phyloP scores from a whole-genome alignment of 257 asterid species.

The Nicotiana otophora region DNA sequence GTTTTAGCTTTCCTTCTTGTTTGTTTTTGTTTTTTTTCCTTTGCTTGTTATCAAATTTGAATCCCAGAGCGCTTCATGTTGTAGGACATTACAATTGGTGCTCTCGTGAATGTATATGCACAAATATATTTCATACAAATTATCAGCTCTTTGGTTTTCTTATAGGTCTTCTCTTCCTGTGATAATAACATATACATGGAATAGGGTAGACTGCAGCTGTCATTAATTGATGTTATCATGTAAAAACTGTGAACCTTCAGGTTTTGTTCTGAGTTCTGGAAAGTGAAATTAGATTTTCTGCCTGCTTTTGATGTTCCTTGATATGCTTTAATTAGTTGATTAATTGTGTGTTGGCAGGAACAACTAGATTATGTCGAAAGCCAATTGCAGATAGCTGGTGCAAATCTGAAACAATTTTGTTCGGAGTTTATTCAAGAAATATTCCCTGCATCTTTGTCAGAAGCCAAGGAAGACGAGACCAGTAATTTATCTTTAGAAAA shows the following conservation, averaged over 20 bases:
- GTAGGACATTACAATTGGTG: neutral
- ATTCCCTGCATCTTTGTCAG: slow-evolving; percentile 7
- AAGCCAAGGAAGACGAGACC: slow-evolving; percentile 2
- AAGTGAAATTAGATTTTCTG: neutral
- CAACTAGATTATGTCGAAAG: slow-evolving; percentile 17
- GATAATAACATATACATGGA: neutral
- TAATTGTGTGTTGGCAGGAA: slow-evolving; percentile 16
- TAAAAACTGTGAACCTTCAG: neutral
- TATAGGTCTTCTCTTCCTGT: neutral
- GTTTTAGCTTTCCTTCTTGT: neutral
- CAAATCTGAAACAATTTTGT: slow-evolving; percentile 23
- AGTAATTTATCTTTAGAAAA: neutral
- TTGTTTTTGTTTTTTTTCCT: neutral
- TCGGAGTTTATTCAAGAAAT: slow-evolving; percentile 20
- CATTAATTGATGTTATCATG: neutral
- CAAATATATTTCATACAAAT: neutral
- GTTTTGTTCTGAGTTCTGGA: neutral
- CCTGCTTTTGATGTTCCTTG: neutral
- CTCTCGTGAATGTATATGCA: neutral
- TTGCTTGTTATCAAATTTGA: neutral
- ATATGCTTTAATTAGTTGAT: neutral
- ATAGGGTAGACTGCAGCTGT: neutral
- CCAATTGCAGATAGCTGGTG: slow-evolving; percentile 16
- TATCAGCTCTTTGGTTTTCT: neutral
- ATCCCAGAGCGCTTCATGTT: neutral